phyloP scores from a whole-genome alignment of 2,329 filamentous ascomycete genomes.

The Monilinia fructicola region DNA sequence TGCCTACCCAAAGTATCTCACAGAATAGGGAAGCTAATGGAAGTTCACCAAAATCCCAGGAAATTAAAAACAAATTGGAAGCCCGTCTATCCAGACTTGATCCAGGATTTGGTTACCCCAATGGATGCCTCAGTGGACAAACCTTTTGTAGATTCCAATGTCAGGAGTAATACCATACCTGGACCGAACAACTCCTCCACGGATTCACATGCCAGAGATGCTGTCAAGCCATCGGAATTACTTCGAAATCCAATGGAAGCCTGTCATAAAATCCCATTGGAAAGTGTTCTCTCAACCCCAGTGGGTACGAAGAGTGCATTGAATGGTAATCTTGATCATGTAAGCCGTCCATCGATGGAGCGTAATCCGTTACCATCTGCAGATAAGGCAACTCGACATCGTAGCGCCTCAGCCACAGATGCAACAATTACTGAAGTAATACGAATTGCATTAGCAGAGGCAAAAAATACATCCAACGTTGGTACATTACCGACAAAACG shows the following conservation, averaged over 20 bases:
- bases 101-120: slow-evolving; percentile 28
- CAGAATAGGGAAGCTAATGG: slow-evolving; percentile 11
- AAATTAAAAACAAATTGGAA: slow-evolving; percentile 25
- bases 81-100: slow-evolving; percentile 31
- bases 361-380: slow-evolving; percentile 20
- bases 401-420: slow-evolving; percentile 32
- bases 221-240: slow-evolving; percentile 35
- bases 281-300: slow-evolving; percentile 31
- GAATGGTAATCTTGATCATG: slow-evolving; percentile 23
- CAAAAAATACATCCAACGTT: slow-evolving; percentile 24
- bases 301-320: slow-evolving; percentile 27
- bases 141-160: slow-evolving; percentile 18
- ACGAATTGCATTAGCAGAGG: slow-evolving; percentile 31
- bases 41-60: slow-evolving; percentile 11
- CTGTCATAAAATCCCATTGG: slow-evolving; percentile 27
- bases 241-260: slow-evolving; percentile 24
- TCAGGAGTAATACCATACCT: slow-evolving; percentile 12
- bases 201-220: slow-evolving; percentile 28
- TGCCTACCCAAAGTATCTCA: slow-evolving; percentile 19
- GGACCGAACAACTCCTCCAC: slow-evolving; percentile 24
- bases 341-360: slow-evolving; percentile 21
- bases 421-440: slow-evolving; percentile 34
- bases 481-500: slow-evolving; percentile 23
- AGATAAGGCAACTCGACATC: slow-evolving; percentile 33
- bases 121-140: slow-evolving; percentile 18